These are phyloP conservation scores for Cucurbita moschata DNA, from an alignment of 306 rosid species.

Conservation along the genomic window DNA sequence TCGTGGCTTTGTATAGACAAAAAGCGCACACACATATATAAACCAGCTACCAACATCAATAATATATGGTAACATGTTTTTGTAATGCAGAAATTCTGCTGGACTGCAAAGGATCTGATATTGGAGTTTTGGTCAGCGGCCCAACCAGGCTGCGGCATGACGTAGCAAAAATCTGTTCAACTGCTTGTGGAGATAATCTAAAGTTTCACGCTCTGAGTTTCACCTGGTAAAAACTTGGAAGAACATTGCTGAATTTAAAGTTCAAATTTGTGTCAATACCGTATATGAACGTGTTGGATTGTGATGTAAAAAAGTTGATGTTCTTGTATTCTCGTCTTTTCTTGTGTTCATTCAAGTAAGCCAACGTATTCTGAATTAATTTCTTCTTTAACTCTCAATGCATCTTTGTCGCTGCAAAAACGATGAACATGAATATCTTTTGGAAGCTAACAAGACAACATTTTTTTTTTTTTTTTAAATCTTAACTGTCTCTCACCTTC, in stretches of 20 bases:
- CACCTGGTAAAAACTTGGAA: constrained; percentile 15
- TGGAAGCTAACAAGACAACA: neutral
- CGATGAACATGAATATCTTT: neutral
- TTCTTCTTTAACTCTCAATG: neutral
- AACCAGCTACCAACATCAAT: neutral
- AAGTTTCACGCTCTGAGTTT: constrained; percentile 40
- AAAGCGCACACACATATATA: neutral
- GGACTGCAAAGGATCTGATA: constrained; percentile 24
- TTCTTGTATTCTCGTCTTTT: neutral
- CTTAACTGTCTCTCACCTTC: too few species aligned
- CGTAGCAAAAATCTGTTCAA: constrained; percentile 36
- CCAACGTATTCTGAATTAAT: too few species aligned
- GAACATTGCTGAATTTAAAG: neutral
- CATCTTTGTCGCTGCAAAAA: constrained; percentile 24
- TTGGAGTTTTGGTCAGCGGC: constrained; percentile 40
- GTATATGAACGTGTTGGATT: neutral
- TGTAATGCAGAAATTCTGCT: constrained; percentile 21
- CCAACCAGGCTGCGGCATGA: constrained; percentile 34
- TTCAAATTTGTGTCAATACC: neutral
- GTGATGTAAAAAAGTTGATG: neutral
- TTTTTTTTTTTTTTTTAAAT: too few species aligned
- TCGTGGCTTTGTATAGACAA: neutral
- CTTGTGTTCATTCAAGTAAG: neutral
- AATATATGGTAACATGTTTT: neutral
- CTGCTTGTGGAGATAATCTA: constrained; percentile 23